Base-by-base conservation (phyloP, 352 stramenopile genomes). In the Phytophthora uliginosa region DNA sequence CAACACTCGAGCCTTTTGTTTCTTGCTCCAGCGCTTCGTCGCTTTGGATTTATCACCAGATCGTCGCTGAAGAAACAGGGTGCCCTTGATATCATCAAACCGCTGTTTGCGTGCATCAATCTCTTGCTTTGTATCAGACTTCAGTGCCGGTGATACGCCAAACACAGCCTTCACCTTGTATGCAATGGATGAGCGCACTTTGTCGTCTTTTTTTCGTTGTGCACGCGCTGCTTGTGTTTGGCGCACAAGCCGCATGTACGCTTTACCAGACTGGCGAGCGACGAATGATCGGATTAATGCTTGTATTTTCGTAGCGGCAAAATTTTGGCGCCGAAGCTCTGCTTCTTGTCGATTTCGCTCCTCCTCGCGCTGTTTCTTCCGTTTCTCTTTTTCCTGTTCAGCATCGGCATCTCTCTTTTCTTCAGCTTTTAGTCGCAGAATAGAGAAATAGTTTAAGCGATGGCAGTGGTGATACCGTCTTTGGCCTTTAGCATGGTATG, bases 391-490 rank as follows among this genome's bases (percentile, higher is more conserved):
- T 3, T 77, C 58, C 24, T 85, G 84, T 40, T 82, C 71, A 0
- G 69, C 73, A 12, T 87, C 81, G 0, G 33, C 48, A 40, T 52
- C 54, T 0, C 86, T 75, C 38, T 82, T 79, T n/a, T 71, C 33
- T 56, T 89, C 65, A 7, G 83, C 80, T 50, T 83, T 79, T 47
- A 89, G 77, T 42, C 78, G 74, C 10, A 94, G 64, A 17, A 94
- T 71, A 0, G 87, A 91, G 63, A 86, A 91, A 59, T 93, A 94
- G 50, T 83, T 91, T 40, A 94, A 57, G 18, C 84, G 85, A 40
- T 83, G 66, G 34, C 77, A 91, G 4, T 71, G 59, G 31, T 94
- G 87, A 17, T 83, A 66, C 38, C 92, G 83, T 0, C 87, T 74
- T 58, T 92, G 76, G 1, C 84, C 85, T 53, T 89, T 91, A 8